These are phyloP conservation scores for Haematococcus lacustris DNA, from an alignment of 139 green algal genomes.

Conservation along the genomic window DNA sequence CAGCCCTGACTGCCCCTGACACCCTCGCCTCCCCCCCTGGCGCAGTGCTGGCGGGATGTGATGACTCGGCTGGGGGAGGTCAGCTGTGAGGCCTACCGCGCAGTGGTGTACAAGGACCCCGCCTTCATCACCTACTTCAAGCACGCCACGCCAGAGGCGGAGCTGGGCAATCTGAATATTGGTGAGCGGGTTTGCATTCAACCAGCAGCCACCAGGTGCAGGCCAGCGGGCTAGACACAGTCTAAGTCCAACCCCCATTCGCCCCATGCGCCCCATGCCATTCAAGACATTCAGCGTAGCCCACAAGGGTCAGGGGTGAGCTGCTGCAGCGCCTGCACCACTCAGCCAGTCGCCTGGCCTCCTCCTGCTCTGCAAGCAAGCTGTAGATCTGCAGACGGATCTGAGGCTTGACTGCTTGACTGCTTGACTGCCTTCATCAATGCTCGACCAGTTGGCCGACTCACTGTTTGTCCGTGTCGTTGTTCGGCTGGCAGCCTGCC, in stretches of 20 bases:
- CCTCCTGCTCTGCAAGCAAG: background rate
- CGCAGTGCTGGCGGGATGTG: background rate
- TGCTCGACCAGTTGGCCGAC: background rate
- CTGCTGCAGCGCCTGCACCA: background rate
- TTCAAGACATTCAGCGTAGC: too few relatives aligned
- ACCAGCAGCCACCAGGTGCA: too few relatives aligned
- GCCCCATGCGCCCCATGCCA: too few relatives aligned
- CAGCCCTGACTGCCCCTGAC: too few relatives aligned
- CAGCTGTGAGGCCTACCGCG: constrained; percentile 60
- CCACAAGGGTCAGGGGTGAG: background rate
- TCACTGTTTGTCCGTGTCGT: too few relatives aligned
- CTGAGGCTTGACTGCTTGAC: background rate
- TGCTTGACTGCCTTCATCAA: background rate
- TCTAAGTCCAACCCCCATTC: too few relatives aligned
- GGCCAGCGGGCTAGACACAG: too few relatives aligned
- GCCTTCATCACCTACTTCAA: constrained; percentile 90
- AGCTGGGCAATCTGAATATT: constrained; percentile 97
- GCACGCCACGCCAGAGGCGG: constrained; percentile 80
- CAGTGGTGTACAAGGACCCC: constrained; percentile 38
- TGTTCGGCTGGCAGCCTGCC: too few relatives aligned
- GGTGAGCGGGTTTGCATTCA: constrained; percentile 52
- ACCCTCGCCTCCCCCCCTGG: too few relatives aligned
- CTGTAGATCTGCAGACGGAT: background rate
- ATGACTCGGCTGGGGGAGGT: constrained; percentile 70
- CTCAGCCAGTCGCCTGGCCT: too few relatives aligned